Evolutionary conservation across 2,329 filamentous ascomycete species (phyloP), one percentile per base, ranked within the genome.

Genomic region (Davidsoniella eucalypti): DNA sequence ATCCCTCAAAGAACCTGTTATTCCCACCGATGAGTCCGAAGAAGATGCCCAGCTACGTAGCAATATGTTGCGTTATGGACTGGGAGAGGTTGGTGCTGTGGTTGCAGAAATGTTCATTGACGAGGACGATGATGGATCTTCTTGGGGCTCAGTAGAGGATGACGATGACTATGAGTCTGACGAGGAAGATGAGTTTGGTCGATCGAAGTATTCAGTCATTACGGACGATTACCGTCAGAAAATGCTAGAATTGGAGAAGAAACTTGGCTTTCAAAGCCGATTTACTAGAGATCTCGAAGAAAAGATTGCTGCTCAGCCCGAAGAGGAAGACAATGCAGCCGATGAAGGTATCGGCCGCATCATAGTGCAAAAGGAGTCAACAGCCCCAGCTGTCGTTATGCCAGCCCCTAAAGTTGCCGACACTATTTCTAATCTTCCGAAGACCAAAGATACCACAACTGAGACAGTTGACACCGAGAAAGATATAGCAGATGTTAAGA

Each of bases 1-100:
- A 26, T 63, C 67, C 25, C 60, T 62, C 40, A 63, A 69, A 29
- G 59, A 68, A 26, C 61, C 66, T 1, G 67, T 87, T 10, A 73
- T 84, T 12, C 83, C 87, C 1, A 72, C 80, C 1, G 74, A 84
- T 47, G 92, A 98, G 58, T 77, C 82, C 0, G 70, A 75, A 10
- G 87, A 94, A 56, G 90, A 95, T 55, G 84, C 87, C 3, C 74
- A 74, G 29, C 64, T 94, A 21, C 80, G 92, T 5, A 77, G 81
- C 52, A 81, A 95, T 59, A 96, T 98, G 88, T 71, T 96, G 6
- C 75, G 84, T 55, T 98, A 96, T 61, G 82, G 85, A 54, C 72
- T 94, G 64, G 81, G 82, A 42, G 90, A 96, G 63, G 81, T 98
- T 52, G 87, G 87, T 3, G 79, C 86, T 37, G 84, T 98, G 2